Percentiles rank a stretch among this genome's conserved stretches.
These are phyloP conservation scores for Turritis glabra DNA, from an alignment of 345 rosid genomes.

Conservation along the genomic window DNA sequence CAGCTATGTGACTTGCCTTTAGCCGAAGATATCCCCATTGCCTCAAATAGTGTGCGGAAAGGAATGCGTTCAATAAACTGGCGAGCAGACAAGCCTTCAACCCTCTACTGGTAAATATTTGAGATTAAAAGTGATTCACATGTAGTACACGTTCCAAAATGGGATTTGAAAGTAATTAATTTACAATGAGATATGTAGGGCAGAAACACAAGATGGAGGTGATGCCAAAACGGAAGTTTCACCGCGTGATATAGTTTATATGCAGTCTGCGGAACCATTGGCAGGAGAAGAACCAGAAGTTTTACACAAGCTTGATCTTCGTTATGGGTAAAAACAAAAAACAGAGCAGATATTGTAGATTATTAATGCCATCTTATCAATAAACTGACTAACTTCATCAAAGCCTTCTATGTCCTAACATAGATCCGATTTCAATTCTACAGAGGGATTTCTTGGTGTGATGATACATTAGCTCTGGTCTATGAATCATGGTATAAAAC, in stretches of 20 bases:
- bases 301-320: slow-evolving; percentile 92
- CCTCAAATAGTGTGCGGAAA: slow-evolving; percentile 81
- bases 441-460: slow-evolving; percentile 97
- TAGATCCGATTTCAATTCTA: slow-evolving; percentile 8
- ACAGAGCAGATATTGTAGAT: background rate
- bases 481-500: slow-evolving; percentile 99
- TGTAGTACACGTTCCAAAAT: slow-evolving; percentile 1
- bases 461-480: slow-evolving; percentile 85
- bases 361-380: slow-evolving; percentile 15
- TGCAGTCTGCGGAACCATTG: slow-evolving; percentile 70
- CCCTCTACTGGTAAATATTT: slow-evolving; percentile 69
- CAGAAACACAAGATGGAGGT: slow-evolving; percentile 97
- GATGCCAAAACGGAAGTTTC: slow-evolving; percentile 94
- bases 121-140: background rate
- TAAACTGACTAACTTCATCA: slow-evolving; percentile 6
- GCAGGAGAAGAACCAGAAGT: slow-evolving; percentile 80
- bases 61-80: slow-evolving; percentile 93
- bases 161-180: background rate
- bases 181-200: slow-evolving; percentile 59
- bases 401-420: background rate
- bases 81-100: slow-evolving; percentile 96
- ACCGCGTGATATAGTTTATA: slow-evolving; percentile 88
- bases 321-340: slow-evolving; percentile 69
- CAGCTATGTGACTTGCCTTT: slow-evolving; percentile 87
- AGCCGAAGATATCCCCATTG: slow-evolving; percentile 95